Evolutionary conservation across 257 asterid genomes (phyloP), one percentile per base, ranked within the genome.

Genomic region (Penstemon barbatus): DNA sequence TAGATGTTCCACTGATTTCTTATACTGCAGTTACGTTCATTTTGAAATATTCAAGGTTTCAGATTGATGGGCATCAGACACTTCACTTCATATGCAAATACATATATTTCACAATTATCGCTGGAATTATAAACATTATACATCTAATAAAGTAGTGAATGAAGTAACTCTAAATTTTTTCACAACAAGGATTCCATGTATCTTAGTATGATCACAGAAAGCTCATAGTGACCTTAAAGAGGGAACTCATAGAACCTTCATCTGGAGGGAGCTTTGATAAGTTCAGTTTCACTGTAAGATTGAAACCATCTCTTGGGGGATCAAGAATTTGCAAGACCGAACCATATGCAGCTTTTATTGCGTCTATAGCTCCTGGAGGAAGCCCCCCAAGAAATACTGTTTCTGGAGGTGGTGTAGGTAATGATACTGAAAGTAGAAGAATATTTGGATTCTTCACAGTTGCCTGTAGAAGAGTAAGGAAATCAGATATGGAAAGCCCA

Each of bases 281-380:
- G 83, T 88, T 93, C 72, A 93, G 79, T 78, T 93, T 93, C 83
- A 93, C 70, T 6, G 98, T 93, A 74, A 93, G 97, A 78, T 88
- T 86, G 78, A 86, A 93, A 75, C 97, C 97, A 80, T 93, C 98
- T 80, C 87, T 89, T 42, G 98, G 97, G 51, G 97, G 98, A 85
- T 93, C 98, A 71, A 93, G 98, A 81, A 93, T 89, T 72, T 90
- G 98, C 71, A 89, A 81, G 73, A 88, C 82, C 46, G 57, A 78
- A 44, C 97, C 97, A 75, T 93, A 93, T 58, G 96, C 87, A 55
- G 88, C 83, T 77, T 93, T 93, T 71, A 90, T 80, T 69, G 98
- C 97, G 78, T 90, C 98, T 75, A 93, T 86, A 55, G 97, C 96
- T 58, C 95, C 96, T 57, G 86, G 83, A 66, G 98, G 97, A 70